Conservation (phyloP, 441 rosid species). For the Adansonia rubrostipa region DNA sequence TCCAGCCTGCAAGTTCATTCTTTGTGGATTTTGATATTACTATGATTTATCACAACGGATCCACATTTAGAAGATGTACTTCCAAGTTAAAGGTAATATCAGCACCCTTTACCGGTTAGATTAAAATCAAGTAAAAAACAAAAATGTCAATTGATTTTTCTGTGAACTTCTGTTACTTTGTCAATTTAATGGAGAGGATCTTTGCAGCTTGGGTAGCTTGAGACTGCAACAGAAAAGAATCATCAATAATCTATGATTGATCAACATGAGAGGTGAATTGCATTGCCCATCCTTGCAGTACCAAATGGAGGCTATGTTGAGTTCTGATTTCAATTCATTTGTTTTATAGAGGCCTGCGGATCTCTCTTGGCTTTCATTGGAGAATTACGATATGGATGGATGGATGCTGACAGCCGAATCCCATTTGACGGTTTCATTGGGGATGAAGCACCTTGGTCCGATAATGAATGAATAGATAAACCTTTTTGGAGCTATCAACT, state of each 20-base stretch:
- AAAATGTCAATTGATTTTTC: not conserved
- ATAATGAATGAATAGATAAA: conserved; percentile 11
- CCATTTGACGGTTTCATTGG: conserved; percentile 28
- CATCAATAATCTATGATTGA: not conserved
- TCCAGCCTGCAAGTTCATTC: conserved; percentile 66
- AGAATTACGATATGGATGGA: not conserved
- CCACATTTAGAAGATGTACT: not conserved
- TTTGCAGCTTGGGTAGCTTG: not conserved
- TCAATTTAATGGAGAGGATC: not conserved
- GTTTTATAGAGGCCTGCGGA: not conserved
- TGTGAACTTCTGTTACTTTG: not conserved
- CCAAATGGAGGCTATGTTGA: not conserved
- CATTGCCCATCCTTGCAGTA: not conserved
- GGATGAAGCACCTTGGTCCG: conserved; percentile 68
- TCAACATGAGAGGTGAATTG: not conserved
- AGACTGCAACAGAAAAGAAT: not conserved
- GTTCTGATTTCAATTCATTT: not conserved
- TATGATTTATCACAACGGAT: not conserved
- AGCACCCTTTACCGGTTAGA: not conserved
- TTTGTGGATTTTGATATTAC: conserved; percentile 51
- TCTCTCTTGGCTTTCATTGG: not conserved
- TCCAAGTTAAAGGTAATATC: not conserved
- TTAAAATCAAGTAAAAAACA: not conserved
- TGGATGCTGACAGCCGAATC: not conserved
- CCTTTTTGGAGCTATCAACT: not conserved